A percentile compares a stretch with the other conserved stretches of the same genome.
These are phyloP conservation scores for Panicum hallii DNA, from an alignment of 202 grass and related monocot genomes.

Conservation along the genomic window DNA sequence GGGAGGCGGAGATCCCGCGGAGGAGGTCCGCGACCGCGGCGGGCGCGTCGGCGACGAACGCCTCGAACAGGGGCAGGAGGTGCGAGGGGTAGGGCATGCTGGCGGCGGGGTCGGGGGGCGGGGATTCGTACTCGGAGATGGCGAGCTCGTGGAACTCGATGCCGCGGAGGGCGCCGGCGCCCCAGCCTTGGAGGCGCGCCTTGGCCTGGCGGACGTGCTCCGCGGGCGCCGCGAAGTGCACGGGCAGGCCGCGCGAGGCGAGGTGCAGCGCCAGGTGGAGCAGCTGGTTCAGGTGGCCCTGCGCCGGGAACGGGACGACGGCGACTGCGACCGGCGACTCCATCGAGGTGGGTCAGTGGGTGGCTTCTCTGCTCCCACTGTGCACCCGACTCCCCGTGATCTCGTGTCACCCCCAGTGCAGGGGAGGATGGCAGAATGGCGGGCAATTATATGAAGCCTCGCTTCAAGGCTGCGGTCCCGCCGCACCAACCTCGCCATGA, in stretches of 20 bases:
- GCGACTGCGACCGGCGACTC: conserved; percentile 41
- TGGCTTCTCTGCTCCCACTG: background rate
- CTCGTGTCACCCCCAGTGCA: background rate
- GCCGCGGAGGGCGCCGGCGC: background rate
- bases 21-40: background rate
- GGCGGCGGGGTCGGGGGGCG: conserved; percentile 35
- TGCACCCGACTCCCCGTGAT: background rate
- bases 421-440: background rate
- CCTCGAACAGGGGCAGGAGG: background rate
- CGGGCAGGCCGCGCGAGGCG: conserved; percentile 38
- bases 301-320: conserved; percentile 64
- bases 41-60: background rate
- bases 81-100: background rate
- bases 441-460: background rate
- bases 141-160: conserved; percentile 46
- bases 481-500: background rate
- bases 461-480: background rate
- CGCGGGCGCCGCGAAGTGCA: conserved; percentile 57
- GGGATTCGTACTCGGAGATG: conserved; percentile 39
- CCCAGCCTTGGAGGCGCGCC: conserved; percentile 63
- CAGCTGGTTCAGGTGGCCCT: conserved; percentile 87
- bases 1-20: background rate
- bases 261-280: conserved; percentile 67
- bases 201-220: conserved; percentile 52
- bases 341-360: background rate